Base-by-base conservation (phyloP, 2,329 filamentous ascomycete species). In the Colletotrichum musae region DNA sequence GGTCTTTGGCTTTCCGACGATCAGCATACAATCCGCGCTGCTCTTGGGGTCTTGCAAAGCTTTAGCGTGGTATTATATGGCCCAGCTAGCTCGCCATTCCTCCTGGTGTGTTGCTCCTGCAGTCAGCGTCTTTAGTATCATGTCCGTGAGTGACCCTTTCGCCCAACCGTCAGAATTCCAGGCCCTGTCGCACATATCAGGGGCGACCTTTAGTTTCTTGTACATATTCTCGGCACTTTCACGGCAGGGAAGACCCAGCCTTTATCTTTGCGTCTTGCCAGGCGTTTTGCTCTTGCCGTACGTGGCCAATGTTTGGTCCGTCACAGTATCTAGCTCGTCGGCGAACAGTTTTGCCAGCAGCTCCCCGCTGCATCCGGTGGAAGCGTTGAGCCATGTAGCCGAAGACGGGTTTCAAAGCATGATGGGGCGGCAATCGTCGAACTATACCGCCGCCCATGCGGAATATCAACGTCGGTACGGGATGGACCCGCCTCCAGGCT, bases 381-480 rank as follows among this genome's bases (percentile, higher is more conserved):
- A 61, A n/a, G 15, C 18, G 2, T 12, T 61, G 1, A 47, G 58
- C 5, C 39, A 28, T 12, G 9, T 3, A 4, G 39, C n/a, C 21
- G 28, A 56, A 15, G 12, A 6, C n/a, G 13, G 15, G 18, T 64
- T 64, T 12, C 9, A 58, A 5, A 16, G 6, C 52, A 15, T 64
- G 26, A 16, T 64, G 28, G n/a, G 6, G 43, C n/a, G 51, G 2
- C 61, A 64, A n/a, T 64, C 61, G 7, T 28, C 16, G 12, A 63
- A 47, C 18, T 56, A 54, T 18, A 45, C 71, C 1, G 78, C 74
- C 1, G 85, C 83, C 0, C 58, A 73, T 0, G 59, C 57, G 0
- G 83, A 86, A 70, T 88, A 88, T 61, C 76, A 70, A 9, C 78
- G 79, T 2, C 78, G 84, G 21, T 86, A 87, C 64, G 70, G 68